A percentile compares a stretch with the other conserved stretches of the same genome.
These are phyloP conservation scores for Irpex sp. DNA, from an alignment of 1,284 basidiomycete species.

Conservation along the genomic window DNA sequence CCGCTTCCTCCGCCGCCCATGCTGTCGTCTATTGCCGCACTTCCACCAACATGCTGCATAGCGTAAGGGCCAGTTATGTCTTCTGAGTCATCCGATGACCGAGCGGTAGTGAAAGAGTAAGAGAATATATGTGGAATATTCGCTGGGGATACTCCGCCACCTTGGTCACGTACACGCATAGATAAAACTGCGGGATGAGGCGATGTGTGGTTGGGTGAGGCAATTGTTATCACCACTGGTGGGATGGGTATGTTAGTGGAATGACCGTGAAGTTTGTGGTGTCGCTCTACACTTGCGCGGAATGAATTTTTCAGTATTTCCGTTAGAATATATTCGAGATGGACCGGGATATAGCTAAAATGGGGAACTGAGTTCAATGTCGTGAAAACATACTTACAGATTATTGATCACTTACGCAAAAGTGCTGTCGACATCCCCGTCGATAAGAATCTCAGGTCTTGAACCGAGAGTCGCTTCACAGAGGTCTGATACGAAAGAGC, in stretches of 20 bases:
- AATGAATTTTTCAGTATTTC: slow-evolving; percentile 89
- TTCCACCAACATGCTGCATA: slow-evolving; percentile 67
- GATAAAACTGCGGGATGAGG: slow-evolving; percentile 43
- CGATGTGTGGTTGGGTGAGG: slow-evolving; percentile 26
- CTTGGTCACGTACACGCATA: slow-evolving; percentile 80
- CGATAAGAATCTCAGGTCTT: slow-evolving; percentile 62
- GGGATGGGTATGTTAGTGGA: slow-evolving; percentile 41
- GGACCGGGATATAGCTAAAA: slow-evolving; percentile 79
- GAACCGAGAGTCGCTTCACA: slow-evolving; percentile 85
- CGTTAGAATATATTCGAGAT: slow-evolving; percentile 86
- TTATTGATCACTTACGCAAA: slow-evolving; percentile 66
- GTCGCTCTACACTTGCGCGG: slow-evolving; percentile 83
- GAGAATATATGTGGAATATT: slow-evolving; percentile 82
- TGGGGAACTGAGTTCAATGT: slow-evolving; percentile 13
- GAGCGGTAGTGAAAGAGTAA: slow-evolving; percentile 87
- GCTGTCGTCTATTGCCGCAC: slow-evolving; percentile 44
- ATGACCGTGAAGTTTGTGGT: slow-evolving; percentile 41
- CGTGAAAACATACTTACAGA: not conserved
- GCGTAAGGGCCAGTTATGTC: slow-evolving; percentile 65
- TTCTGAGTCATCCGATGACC: slow-evolving; percentile 34
- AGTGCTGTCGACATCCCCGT: slow-evolving; percentile 66
- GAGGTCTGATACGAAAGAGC: slow-evolving; percentile 77
- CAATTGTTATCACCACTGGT: slow-evolving; percentile 71
- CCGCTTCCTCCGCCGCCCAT: slow-evolving; percentile 33
- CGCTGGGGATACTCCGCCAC: slow-evolving; percentile 75